Evolutionary conservation across 1,284 basidiomycete genomes (phyloP).

Genomic region (Porogramme epimiltina): DNA sequence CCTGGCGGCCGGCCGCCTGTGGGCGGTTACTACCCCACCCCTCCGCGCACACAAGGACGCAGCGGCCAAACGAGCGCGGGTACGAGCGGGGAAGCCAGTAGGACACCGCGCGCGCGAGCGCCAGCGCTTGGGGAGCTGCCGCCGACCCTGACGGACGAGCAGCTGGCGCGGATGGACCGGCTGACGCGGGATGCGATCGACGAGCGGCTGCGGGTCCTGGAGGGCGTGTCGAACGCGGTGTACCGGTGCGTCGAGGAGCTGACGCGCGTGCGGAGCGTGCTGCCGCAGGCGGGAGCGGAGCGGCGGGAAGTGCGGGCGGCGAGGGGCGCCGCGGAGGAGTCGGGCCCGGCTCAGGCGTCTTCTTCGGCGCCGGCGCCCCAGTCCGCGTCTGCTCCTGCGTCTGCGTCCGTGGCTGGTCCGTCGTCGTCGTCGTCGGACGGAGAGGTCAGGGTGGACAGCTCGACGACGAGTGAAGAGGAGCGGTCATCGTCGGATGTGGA

Average conservation of each 20-base stretch:
- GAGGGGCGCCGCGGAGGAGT: too few species aligned
- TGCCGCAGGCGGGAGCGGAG: conserved; percentile 52
- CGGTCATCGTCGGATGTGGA: neutral
- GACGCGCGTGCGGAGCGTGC: conserved; percentile 67
- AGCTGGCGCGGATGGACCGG: conserved; percentile 59
- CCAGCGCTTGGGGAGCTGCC: conserved; percentile 42
- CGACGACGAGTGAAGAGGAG: conserved; percentile 2
- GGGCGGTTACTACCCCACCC: neutral
- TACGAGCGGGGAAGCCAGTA: conserved; percentile 3
- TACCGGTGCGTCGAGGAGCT: conserved; percentile 78
- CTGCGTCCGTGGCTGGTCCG: too few species aligned
- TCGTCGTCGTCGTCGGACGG: neutral
- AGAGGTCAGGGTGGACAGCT: neutral
- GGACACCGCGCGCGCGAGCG: conserved; percentile 9
- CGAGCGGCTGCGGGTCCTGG: conserved; percentile 75
- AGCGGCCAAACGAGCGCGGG: neutral
- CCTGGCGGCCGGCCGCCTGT: too few species aligned
- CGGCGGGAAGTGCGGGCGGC: too few species aligned
- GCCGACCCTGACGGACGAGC: conserved; percentile 56
- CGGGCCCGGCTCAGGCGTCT: neutral
- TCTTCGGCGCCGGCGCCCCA: neutral
- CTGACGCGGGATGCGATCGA: conserved; percentile 80
- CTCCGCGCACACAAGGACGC: neutral
- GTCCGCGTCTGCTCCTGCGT: neutral
- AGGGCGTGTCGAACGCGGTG: conserved; percentile 71